These are phyloP conservation scores for Heterobasidion parviporum DNA, from an alignment of 1,284 basidiomycete genomes.

Conservation along the genomic window DNA sequence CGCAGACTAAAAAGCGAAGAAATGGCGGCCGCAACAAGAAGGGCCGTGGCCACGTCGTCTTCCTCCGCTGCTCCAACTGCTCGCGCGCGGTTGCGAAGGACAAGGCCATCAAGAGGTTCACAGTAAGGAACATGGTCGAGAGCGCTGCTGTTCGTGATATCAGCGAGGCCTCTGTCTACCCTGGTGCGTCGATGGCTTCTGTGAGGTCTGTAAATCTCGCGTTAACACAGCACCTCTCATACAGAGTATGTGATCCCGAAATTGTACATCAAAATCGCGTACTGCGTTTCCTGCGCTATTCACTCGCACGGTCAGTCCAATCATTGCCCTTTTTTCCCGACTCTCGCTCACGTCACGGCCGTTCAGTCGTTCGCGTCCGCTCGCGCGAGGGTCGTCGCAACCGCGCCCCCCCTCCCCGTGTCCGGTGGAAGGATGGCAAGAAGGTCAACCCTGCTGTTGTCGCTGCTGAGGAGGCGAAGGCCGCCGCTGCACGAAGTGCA, in stretches of 20 bases:
- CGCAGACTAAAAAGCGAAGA: constrained; percentile 98
- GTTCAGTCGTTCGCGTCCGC: constrained; percentile 86
- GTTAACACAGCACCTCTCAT: constrained; percentile 5
- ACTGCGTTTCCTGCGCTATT: constrained; percentile 99
- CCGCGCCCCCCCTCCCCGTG: constrained; percentile 91
- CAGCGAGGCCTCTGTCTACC: constrained; percentile 93
- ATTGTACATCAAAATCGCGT: constrained; percentile 98
- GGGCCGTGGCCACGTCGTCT: constrained; percentile 92
- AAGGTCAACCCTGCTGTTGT: constrained; percentile 75
- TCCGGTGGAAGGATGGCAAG: constrained; percentile 98
- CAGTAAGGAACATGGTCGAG: constrained; percentile 99
- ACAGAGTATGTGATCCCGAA: constrained; percentile 96
- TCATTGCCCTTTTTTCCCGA: not conserved
- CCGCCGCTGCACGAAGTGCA: constrained; percentile 21
- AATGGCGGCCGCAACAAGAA: constrained; percentile 98
- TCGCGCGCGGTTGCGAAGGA: constrained; percentile 92
- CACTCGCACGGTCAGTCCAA: constrained; percentile 84
- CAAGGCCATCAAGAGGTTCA: constrained; percentile 99
- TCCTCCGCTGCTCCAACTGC: constrained; percentile 98
- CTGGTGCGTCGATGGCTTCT: constrained; percentile 50
- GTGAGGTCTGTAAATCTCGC: not conserved
- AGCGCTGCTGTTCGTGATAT: constrained; percentile 97
- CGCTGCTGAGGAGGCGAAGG: constrained; percentile 43
- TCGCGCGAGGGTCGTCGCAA: constrained; percentile 91
- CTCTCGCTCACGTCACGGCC: not conserved